phyloP scores from a whole-genome alignment of 805 yeast species.

The Tetrapisispora phaffii region DNA sequence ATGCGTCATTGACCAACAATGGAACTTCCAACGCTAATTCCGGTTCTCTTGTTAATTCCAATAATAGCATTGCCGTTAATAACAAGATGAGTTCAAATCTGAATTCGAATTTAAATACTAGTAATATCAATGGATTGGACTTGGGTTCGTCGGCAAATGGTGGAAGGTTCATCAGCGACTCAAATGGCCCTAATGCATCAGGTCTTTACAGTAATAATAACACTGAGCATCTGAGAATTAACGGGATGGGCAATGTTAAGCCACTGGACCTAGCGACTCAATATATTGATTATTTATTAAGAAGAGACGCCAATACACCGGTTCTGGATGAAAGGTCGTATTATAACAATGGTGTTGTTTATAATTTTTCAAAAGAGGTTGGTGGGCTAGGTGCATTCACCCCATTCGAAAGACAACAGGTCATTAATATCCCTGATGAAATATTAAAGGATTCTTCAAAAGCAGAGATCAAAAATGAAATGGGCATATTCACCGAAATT shows the following conservation, averaged over 20 bases:
- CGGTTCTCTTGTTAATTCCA: neutral
- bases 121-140: neutral
- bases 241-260: slow-evolving; percentile 26
- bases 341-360: slow-evolving; percentile 52
- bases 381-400: slow-evolving; percentile 43
- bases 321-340: slow-evolving; percentile 40
- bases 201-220: neutral
- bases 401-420: slow-evolving; percentile 66
- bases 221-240: slow-evolving; percentile 28
- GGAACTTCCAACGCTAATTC: neutral
- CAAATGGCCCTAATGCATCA: neutral
- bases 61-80: neutral
- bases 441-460: slow-evolving; percentile 63
- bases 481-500: slow-evolving; percentile 78
- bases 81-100: neutral
- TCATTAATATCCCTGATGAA: slow-evolving; percentile 69
- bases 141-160: neutral
- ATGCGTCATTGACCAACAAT: slow-evolving; percentile 1
- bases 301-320: slow-evolving; percentile 50
- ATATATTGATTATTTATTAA: slow-evolving; percentile 47
- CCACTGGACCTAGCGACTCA: slow-evolving; percentile 49
- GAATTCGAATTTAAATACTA: neutral
- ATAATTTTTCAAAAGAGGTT: slow-evolving; percentile 49
- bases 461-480: slow-evolving; percentile 55
- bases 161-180: neutral